Base-by-base conservation (phyloP, 331 rosid species). In the Acacia pycnantha region DNA sequence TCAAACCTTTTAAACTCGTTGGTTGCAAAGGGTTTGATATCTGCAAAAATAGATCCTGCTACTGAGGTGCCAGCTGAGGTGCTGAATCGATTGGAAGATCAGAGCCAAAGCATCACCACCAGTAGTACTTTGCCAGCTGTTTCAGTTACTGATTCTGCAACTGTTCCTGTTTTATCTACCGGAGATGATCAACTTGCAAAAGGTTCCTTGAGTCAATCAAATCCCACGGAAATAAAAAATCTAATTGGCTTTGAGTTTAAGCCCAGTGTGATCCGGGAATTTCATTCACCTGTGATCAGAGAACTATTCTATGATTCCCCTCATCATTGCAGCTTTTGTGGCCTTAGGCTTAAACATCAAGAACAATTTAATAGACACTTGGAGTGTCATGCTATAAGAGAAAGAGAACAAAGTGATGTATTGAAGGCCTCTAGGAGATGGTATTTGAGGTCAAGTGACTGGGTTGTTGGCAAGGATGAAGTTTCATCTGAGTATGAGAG, bases 21-120 rank as follows among this genome's bases (percentile, higher is more conserved):
- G 85, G 99, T 96, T 78, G 95, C 97, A 1, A 90, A 92, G 89
- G 99, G 99, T 79, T 90, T 96, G 86, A 94, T 96, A 79, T 90
- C 97, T 37, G 91, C 99, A 46, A 91, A 92, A 80, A 74, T 87
- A 3, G 97, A 91, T 81, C 65, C 88, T 15, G 73, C 84, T 0
- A 78, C 87, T 77, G 58, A 9, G 48, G 86, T 82, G 37, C 77
- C 94, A 81, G 51, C 84, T 53, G 86, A 88, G 77, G 74, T 48
- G 74, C 87, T 46, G 22, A 51, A 76, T 44, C 90, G 79, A 81
- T 82, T 68, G 54, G 82, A 90, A 82, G 90, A 66, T 35, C 81
- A 86, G 87, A 86, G 82, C 77, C 82, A 80, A 37, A 81, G 69
- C 73, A 82, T 79, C 67, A 65, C 88, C 65, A 54, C 82, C 79